Conservation (phyloP, 2,329 filamentous ascomycete genomes). For the Venturiaceae sp. region DNA sequence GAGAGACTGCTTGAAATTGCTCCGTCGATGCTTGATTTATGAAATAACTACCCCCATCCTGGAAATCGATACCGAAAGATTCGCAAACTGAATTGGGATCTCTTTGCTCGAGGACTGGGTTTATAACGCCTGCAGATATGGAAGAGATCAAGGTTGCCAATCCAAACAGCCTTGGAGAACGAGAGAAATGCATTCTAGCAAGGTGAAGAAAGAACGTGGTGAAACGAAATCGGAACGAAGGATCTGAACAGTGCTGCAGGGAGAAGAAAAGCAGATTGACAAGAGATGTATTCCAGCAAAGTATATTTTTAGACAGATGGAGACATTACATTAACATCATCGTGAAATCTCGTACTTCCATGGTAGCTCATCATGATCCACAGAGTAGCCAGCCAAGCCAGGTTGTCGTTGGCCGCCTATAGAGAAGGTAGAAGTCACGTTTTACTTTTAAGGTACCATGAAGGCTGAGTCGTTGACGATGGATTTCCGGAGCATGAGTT, state of each 20-base stretch:
- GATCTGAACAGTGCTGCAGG: background rate
- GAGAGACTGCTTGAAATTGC: constrained; percentile 32
- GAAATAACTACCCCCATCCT: constrained; percentile 34
- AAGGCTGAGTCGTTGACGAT: background rate
- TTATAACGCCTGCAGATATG: background rate
- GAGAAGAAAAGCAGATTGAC: background rate
- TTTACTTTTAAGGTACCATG: background rate
- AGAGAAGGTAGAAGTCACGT: background rate
- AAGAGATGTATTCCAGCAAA: background rate
- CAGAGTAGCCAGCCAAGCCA: background rate
- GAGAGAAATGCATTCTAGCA: background rate
- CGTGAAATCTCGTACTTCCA: background rate
- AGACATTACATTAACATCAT: background rate
- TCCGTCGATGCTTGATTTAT: constrained; percentile 32
- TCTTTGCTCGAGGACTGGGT: background rate
- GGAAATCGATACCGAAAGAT: constrained; percentile 31
- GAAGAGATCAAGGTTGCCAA: background rate
- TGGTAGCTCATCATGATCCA: background rate
- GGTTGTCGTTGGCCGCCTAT: background rate
- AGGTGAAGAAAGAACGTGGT: background rate
- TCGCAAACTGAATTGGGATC: background rate
- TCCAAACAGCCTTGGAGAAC: background rate
- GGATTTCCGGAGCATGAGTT: background rate
- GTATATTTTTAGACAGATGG: too few relatives aligned
- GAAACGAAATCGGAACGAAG: background rate